Evolutionary conservation across 352 stramenopile species (phyloP), one percentile per base, ranked within the genome.

Genomic region (Peronosclerospora sorghi): DNA sequence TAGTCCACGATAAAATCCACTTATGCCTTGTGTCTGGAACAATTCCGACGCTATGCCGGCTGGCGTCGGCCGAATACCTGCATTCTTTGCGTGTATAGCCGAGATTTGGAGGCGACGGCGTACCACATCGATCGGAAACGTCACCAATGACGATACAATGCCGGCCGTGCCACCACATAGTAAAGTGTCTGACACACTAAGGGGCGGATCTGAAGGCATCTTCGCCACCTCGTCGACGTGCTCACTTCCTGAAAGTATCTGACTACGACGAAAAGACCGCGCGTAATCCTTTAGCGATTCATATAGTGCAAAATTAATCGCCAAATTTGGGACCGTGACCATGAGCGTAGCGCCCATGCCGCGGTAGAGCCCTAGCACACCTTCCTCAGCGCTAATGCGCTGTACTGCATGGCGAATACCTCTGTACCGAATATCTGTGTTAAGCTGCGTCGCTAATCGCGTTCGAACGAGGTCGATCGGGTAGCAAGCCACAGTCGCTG

Each of bases 221-320:
- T 65, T 48, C 1, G 55, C 51, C 28, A 49, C 48, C 13, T 55
- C 48, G 26, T 56, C 53, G 32, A 61, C 44, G 26, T 42, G 48
- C 42, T 41, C 56, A n/a, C 72, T 51, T 17, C 51, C 55, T 40
- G 53, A 19, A 26, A 61, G 45, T 29, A 38, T 46, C 46, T 84
- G 69, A 14, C 45, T 41, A 18, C 60, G 62, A 32, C 59, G 87
- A 61, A 96, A 90, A 10, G 73, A 68, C 23, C 93, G 55, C 23
- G 79, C 68, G 44, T 84, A 80, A 24, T 96, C 77, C 57, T 97
- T 98, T 14, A 97, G 62, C 35, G 72, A 85, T 48, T 96, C 92
- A 54, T 97, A 98, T 15, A 97, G 77, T 38, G 87, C 92, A 46
- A 96, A 98, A 36, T 93, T 97, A 68, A 98, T 96, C 40, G 86